These are phyloP conservation scores for Dissophora ornata DNA, from an alignment of 192 early-diverging fungal genomes.

Conservation along the genomic window DNA sequence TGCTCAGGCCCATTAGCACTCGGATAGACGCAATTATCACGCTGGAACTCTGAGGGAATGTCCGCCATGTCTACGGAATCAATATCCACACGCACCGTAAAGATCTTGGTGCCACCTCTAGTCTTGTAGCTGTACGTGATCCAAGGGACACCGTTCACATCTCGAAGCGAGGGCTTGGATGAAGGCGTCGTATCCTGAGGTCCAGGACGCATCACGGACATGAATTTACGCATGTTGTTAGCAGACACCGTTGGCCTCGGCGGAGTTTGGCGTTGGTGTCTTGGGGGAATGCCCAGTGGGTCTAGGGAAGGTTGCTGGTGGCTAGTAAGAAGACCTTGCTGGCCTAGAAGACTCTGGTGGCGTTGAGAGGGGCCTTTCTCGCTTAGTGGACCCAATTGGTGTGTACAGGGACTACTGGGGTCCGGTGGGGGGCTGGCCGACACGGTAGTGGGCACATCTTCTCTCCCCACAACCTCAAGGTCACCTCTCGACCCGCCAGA, in stretches of 20 bases:
- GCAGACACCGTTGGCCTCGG: neutral
- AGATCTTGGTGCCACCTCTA: neutral
- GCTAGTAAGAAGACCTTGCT: no score
- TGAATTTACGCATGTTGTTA: neutral
- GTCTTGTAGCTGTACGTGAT: slow-evolving; percentile 2
- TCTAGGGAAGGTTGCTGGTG: no score
- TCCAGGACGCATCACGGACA: neutral
- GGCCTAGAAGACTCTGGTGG: no score
- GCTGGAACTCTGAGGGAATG: slow-evolving; percentile 70
- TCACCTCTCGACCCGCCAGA: neutral
- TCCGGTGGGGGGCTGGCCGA: no score
- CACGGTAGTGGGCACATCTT: no score
- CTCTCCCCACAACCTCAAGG: no score
- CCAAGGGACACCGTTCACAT: neutral
- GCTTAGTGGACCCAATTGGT: no score
- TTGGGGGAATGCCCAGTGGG: no score
- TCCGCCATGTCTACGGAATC: neutral
- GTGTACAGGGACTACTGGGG: no score
- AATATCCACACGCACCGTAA: slow-evolving; percentile 6
- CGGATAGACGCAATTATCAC: slow-evolving; percentile 86
- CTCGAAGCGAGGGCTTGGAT: neutral
- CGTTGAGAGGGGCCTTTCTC: no score
- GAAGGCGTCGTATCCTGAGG: neutral
- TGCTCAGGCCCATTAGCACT: slow-evolving; percentile 73
- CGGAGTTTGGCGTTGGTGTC: no score